Evolutionary conservation across 306 rosid species (phyloP).

Genomic region (Biancaea sappan): DNA sequence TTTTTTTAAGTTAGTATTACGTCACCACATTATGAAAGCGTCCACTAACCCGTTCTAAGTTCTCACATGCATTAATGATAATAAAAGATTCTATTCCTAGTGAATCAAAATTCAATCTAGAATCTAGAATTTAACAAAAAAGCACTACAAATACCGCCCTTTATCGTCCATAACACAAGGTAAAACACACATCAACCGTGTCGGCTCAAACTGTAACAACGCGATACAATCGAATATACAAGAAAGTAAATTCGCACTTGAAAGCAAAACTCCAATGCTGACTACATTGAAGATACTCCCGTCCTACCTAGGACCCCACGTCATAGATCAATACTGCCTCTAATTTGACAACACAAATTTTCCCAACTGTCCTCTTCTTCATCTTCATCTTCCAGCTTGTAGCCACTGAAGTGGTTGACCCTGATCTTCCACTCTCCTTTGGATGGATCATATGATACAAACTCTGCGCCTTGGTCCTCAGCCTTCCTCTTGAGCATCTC

Average conservation of each 20-base stretch:
- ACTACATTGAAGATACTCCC: background rate
- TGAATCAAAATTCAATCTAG: background rate
- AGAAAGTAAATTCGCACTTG: background rate
- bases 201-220: background rate
- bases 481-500: conserved; percentile 93
- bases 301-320: background rate
- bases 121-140: background rate
- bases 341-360: conserved; percentile 11
- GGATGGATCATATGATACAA: conserved; percentile 69
- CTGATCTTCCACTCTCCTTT: conserved; percentile 95
- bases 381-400: conserved; percentile 56
- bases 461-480: conserved; percentile 91
- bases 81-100: no score
- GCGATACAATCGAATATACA: background rate
- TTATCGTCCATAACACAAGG: background rate
- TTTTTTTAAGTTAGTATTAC: no score
- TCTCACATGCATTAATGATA: no score
- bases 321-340: background rate
- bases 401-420: conserved; percentile 81
- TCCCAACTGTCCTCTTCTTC: conserved; percentile 48
- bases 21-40: no score
- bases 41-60: no score
- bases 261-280: background rate
- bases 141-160: background rate
- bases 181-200: background rate